Evolutionary conservation across 2,329 filamentous ascomycete species (phyloP).

Genomic region (Pestalotiopsis fici): DNA sequence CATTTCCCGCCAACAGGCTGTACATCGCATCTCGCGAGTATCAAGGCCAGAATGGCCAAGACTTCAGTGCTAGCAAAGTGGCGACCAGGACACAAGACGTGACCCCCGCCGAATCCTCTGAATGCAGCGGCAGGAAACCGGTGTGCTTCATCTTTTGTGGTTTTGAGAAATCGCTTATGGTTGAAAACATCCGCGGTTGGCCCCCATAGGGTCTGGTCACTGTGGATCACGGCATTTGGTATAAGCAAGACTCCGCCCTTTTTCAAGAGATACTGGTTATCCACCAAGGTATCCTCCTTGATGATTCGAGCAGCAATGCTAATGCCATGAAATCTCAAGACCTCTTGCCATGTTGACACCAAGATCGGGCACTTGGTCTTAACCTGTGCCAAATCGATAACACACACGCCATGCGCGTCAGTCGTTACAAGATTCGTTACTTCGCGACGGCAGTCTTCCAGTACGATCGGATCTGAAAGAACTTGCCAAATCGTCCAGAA

Average conservation of each 20-base stretch:
- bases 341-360: constrained; percentile 18
- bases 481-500: constrained; percentile 12
- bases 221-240: constrained; percentile 15
- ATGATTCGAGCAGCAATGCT: constrained; percentile 12
- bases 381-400: constrained; percentile 13
- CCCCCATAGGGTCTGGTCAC: constrained; percentile 15
- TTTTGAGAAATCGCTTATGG: constrained; percentile 16
- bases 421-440: background rate
- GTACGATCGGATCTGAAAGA: constrained; percentile 12
- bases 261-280: constrained; percentile 17
- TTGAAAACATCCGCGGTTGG: constrained; percentile 13
- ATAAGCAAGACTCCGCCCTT: constrained; percentile 18
- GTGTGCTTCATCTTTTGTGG: background rate
- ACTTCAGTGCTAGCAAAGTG: constrained; percentile 19
- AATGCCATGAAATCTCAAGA: constrained; percentile 14
- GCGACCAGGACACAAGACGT: constrained; percentile 17
- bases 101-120: background rate
- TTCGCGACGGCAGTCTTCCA: background rate
- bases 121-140: constrained; percentile 14
- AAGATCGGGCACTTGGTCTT: constrained; percentile 15
- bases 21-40: constrained; percentile 16
- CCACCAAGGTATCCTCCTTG: constrained; percentile 16
- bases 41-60: constrained; percentile 15
- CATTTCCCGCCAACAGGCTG: constrained; percentile 12
- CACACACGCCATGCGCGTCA: constrained; percentile 8